A percentile compares a stretch with the other conserved stretches of the same genome.
Conservation (phyloP, 352 stramenopile species). For the Pythium brassicae region DNA sequence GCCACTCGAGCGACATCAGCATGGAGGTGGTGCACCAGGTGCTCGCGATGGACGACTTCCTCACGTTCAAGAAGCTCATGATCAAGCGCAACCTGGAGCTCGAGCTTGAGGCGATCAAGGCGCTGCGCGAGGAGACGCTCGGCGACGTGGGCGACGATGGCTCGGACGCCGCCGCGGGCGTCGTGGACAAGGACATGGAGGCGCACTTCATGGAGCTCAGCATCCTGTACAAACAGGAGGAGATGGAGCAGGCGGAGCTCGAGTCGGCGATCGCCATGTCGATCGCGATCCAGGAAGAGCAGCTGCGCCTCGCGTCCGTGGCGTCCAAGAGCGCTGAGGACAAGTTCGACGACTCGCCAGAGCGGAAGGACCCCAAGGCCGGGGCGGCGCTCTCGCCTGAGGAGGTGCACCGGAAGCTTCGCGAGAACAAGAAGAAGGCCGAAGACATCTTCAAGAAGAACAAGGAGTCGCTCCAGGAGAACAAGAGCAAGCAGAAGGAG, state of each 20-base stretch:
- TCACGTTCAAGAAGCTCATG: conserved; percentile 93
- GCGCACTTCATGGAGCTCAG: conserved; percentile 83
- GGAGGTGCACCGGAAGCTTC: conserved; percentile 50
- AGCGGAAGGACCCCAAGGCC: conserved; percentile 19
- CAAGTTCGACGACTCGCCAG: conserved; percentile 36
- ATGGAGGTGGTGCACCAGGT: conserved; percentile 85
- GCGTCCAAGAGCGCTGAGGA: conserved; percentile 59
- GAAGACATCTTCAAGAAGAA: conserved; percentile 71
- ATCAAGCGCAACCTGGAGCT: conserved; percentile 89
- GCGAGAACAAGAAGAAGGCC: conserved; percentile 65
- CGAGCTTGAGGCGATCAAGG: conserved; percentile 85
- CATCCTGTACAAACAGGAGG: conserved; percentile 81
- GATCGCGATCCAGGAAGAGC: conserved; percentile 66
- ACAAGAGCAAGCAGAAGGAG: conserved; percentile 64
- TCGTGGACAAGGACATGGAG: conserved; percentile 40
- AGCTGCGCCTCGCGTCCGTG: conserved; percentile 49
- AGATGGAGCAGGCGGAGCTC: conserved; percentile 81
- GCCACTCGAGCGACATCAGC: conserved; percentile 56
- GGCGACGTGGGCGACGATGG: conserved; percentile 18
- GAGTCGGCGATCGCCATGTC: conserved; percentile 76
- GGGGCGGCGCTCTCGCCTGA: conserved; percentile 36
- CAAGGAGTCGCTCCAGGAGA: conserved; percentile 69
- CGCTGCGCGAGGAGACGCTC: conserved; percentile 53
- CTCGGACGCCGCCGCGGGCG: conserved; percentile 16
- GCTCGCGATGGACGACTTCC: conserved; percentile 87